Base-by-base conservation (phyloP, 495 filamentous ascomycete genomes). In the Glonium stellatum region DNA sequence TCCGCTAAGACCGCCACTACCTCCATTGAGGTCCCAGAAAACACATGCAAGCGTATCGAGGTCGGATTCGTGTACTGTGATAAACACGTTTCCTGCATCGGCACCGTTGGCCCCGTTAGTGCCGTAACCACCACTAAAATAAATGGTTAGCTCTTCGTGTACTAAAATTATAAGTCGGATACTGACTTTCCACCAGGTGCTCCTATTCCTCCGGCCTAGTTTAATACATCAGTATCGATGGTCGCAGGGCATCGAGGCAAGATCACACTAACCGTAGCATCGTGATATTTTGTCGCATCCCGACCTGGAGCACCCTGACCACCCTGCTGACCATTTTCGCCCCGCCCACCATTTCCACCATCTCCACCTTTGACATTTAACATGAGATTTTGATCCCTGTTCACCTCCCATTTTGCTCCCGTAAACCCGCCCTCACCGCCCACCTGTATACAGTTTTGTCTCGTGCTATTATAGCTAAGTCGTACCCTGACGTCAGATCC, bases 301-400 rank as follows among this genome's bases (percentile, higher is more conserved):
- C 51, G 59, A n/a, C 62, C 69, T 15, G 62, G 62, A 25, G 59
- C 54, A 34, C 72, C 72, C 37, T 60, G 12, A 1, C 70, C 70
- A 21, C 70, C 71, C 27, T 58, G 58, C 22, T 68, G 66, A 1
- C 73, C 75, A 54, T 72, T 67, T 12, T 70, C 56, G 12, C 75
- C 75, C n/a, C 69, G 50, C 1, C 67, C 72, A 15, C 74, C 74
- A 23, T 61, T 64, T 0, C 74, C 75, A 5, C 75, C 75, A 39
- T 65, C 67, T 5, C 72, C 72, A 1, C 72, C 70, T 35, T 68
- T 62, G 0, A 61, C 64, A 21, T 70, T 71, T 47, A 73, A 55
- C 37, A 63, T 62, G 5, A 73, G 10, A 5, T 55, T 64, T 25
- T 67, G 62, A 51, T 66, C 65, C 9, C 57, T 36, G 15, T 60